These are phyloP conservation scores for Colletotrichum siamense DNA, from an alignment of 2,329 filamentous ascomycete species.

Conservation along the genomic window DNA sequence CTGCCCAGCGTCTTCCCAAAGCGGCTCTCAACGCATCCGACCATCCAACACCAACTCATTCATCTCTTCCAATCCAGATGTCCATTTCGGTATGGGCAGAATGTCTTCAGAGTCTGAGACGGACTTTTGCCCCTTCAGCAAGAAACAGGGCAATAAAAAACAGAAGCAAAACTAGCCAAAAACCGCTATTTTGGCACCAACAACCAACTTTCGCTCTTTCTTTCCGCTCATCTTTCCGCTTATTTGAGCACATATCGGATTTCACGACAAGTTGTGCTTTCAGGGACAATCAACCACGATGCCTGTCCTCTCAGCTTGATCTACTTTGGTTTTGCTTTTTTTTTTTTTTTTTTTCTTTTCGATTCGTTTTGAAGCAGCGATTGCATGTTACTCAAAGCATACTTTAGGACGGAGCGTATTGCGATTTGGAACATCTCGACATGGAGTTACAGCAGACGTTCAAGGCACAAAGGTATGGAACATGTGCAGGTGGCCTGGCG, in stretches of 20 bases:
- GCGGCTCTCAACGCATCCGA: neutral
- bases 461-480: neutral
- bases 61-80: neutral
- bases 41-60: neutral
- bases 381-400: neutral
- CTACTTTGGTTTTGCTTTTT: neutral
- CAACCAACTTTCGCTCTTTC: neutral
- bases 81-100: neutral
- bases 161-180: neutral
- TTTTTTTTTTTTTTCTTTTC: neutral
- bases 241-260: neutral
- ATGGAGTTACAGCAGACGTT: neutral
- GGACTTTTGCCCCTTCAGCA: neutral
- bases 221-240: neutral
- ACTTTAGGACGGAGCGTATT: neutral
- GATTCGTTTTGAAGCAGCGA: neutral
- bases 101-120: neutral
- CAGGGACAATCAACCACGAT: neutral
- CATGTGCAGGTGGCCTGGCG: neutral
- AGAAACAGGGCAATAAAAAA: neutral
- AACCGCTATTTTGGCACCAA: neutral
- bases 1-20: neutral
- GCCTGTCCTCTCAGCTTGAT: neutral
- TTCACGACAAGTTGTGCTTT: neutral
- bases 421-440: neutral